phyloP scores from a whole-genome alignment of 73 alveolate genomes.

The Tetrahymena thermophila region DNA sequence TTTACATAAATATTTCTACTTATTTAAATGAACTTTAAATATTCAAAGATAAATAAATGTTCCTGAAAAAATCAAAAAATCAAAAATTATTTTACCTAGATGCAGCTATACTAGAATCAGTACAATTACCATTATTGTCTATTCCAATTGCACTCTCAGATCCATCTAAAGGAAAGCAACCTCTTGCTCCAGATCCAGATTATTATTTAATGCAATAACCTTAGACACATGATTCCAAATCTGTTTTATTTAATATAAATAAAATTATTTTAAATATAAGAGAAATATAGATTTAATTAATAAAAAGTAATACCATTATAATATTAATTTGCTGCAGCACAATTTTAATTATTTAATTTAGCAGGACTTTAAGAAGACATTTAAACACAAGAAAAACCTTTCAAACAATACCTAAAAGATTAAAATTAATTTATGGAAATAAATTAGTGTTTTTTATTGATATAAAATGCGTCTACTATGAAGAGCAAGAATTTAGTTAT shows the following conservation, averaged over 20 bases:
- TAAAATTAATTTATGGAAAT: neutral
- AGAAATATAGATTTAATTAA: too few relatives aligned
- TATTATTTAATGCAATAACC: neutral
- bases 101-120: neutral
- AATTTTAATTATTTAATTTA: too few relatives aligned
- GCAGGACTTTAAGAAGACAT: neutral
- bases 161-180: neutral
- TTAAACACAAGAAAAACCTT: neutral
- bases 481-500: neutral
- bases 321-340: neutral
- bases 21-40: too few relatives aligned
- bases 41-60: too few relatives aligned
- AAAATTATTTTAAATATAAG: neutral
- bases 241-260: neutral
- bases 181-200: neutral
- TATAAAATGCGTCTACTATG: neutral
- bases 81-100: neutral
- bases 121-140: neutral
- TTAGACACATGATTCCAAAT: neutral
- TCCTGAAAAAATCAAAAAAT: neutral
- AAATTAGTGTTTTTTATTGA: neutral
- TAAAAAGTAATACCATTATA: neutral
- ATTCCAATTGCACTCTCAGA: neutral
- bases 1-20: too few relatives aligned
- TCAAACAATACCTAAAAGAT: neutral